Evolutionary conservation across 2,329 filamentous ascomycete genomes (phyloP).

Genomic region (Alternaria sp.): DNA sequence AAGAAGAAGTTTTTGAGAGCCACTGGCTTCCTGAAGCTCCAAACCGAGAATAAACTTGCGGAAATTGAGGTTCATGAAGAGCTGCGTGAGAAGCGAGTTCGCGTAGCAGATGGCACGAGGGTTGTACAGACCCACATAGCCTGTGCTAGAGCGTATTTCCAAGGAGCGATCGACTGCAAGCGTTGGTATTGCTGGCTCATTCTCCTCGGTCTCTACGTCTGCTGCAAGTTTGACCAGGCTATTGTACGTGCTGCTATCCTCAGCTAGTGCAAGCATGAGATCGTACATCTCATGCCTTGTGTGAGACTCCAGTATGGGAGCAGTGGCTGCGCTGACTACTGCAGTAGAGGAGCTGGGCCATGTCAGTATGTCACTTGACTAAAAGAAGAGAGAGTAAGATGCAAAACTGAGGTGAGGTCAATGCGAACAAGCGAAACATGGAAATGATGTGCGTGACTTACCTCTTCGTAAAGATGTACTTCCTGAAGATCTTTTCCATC

Average conservation of each 20-base stretch:
- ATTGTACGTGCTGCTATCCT: conserved; percentile 38
- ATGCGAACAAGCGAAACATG: neutral
- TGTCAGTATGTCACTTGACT: conserved; percentile 3
- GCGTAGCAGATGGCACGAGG: conserved; percentile 96
- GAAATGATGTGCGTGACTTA: conserved; percentile 13
- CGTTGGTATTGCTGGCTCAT: conserved; percentile 66
- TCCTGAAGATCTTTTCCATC: conserved; percentile 42
- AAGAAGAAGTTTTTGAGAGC: conserved; percentile 71
- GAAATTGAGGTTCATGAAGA: conserved; percentile 94
- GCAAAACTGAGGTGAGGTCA: neutral
- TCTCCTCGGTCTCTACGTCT: conserved; percentile 25
- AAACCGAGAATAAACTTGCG: conserved; percentile 77
- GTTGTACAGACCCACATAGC: conserved; percentile 89
- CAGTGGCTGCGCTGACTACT: conserved; percentile 14
- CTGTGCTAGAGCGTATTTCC: conserved; percentile 75
- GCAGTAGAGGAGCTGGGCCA: conserved; percentile 8
- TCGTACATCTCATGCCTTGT: conserved; percentile 49
- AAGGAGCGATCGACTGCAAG: conserved; percentile 65
- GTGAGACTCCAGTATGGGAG: conserved; percentile 45
- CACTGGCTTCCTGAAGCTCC: conserved; percentile 60
- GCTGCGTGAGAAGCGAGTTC: conserved; percentile 90
- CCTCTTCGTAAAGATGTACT: conserved; percentile 43
- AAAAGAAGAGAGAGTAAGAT: neutral
- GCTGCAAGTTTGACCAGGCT: conserved; percentile 37
- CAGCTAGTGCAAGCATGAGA: conserved; percentile 40